Evolutionary conservation across 1,139 yeast genomes (phyloP).

Genomic region (Dujonia santamariae): DNA sequence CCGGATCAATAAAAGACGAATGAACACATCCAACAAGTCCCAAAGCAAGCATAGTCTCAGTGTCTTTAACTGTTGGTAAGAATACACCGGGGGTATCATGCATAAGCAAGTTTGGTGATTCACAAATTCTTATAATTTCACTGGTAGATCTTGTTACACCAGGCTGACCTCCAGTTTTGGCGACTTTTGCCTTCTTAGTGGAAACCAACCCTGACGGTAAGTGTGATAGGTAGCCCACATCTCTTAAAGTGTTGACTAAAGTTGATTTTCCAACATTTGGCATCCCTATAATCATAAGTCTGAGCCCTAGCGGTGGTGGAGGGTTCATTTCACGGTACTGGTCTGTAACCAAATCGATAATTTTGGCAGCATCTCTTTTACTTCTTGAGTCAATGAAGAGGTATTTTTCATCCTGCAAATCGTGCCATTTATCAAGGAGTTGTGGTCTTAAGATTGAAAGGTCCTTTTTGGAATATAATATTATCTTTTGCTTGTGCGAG

Average conservation of each 20-base stretch:
- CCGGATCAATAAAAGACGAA: conserved; percentile 70
- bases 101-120: conserved; percentile 64
- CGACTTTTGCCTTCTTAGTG: conserved; percentile 59
- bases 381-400: conserved; percentile 61
- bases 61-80: conserved; percentile 66
- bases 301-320: conserved; percentile 79
- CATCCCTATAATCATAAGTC: conserved; percentile 84
- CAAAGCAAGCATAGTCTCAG: conserved; percentile 72
- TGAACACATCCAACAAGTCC: conserved; percentile 79
- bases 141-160: conserved; percentile 86
- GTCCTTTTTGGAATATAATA: conserved; percentile 72
- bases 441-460: conserved; percentile 30
- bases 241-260: conserved; percentile 69
- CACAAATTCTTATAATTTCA: conserved; percentile 64
- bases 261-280: conserved; percentile 99
- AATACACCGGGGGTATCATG: conserved; percentile 95
- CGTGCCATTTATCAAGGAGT: conserved; percentile 53
- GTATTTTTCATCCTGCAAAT: conserved; percentile 43
- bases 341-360: conserved; percentile 49
- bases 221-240: conserved; percentile 41
- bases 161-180: conserved; percentile 82
- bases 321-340: conserved; percentile 47
- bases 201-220: conserved; percentile 19
- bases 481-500: conserved; percentile 53
- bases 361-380: conserved; percentile 44